Evolutionary conservation across 768 basidiomycete species (phyloP), one percentile per base, ranked within the genome.

Genomic region (Tulasnella sp.): DNA sequence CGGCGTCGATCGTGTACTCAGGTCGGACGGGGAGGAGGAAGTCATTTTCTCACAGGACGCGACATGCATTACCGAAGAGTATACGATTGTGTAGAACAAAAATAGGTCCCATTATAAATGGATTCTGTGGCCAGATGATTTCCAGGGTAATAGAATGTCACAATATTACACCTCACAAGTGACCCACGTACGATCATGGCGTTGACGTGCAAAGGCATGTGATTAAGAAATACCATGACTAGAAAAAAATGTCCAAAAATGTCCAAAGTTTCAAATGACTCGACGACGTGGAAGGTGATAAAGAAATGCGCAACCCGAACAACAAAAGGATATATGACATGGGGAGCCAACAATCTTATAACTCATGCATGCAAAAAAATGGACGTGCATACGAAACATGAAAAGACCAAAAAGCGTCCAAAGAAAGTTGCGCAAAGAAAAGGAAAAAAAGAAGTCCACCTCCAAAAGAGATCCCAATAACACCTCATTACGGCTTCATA

Each of bases 1-100:
- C 36, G 75, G 73, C 27, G 78, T 93, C 43, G 64, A 67, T n/a
- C 64, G 63, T 21, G 81, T 85, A 35, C 76, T 73, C n/a, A 76
- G 74, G 49, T 70, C 81, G 19, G 76, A 71, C 21, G 69, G 67
- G 32, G 71, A 72, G 2, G 77, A 76, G 43, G 70, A 75, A n/a
- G 72, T 75, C 37, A 70, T 72, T 7, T 80, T 73, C 71, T 77
- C 75, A 15, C 73, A 78, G 64, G 78, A 80, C 59, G 72, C 72
- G 57, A 71, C 74, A 27, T 65, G 80, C 50, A 65, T 66, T 25
- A 72, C 76, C 32, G 79, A 80, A 58, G 72, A 72, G 49, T 81
- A 77, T 64, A 67, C 70, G 61, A 74, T 81, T 60, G 65, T 70
- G 70, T 71, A 59, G 27, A 35, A n/a, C n/a, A n/a, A n/a, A n/a